A percentile compares a stretch with the other conserved stretches of the same genome.
phyloP scores from a whole-genome alignment of 768 basidiomycete species.

The Chalciporus chontae region DNA sequence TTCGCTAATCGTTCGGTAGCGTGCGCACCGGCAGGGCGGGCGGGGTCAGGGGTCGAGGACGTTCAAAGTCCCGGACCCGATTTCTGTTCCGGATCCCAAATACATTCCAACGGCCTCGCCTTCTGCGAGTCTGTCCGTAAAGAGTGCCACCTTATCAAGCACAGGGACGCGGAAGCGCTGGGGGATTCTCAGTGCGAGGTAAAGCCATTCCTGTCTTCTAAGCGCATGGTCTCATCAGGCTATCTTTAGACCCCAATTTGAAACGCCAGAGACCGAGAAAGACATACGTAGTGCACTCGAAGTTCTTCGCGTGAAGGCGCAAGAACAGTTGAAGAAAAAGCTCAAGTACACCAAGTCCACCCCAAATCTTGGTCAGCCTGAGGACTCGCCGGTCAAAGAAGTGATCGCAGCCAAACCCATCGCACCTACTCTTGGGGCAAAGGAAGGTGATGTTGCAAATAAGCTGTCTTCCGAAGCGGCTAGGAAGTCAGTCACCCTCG shows the following conservation, averaged over 20 bases:
- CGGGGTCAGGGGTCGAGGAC: constrained; percentile 1
- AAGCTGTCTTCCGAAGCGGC: neutral
- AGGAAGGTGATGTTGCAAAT: neutral
- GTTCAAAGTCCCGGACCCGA: constrained; percentile 7
- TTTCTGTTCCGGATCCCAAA: constrained; percentile 11
- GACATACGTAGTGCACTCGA: constrained; percentile 3
- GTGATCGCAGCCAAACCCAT: neutral
- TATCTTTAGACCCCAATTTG: constrained; percentile 12
- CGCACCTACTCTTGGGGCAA: neutral
- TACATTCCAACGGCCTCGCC: neutral
- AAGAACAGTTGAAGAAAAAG: constrained; percentile 18
- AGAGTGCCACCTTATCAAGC: neutral
- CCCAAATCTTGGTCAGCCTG: constrained; percentile 17
- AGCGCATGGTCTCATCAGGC: neutral
- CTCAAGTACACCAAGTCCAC: constrained; percentile 21
- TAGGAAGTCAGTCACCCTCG: neutral
- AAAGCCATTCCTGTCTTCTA: neutral
- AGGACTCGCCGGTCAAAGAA: neutral
- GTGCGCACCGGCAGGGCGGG: constrained; percentile 20
- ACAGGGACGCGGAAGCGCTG: constrained; percentile 7
- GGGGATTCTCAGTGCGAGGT: constrained; percentile 24
- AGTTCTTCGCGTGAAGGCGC: constrained; percentile 11
- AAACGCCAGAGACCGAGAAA: constrained; percentile 6
- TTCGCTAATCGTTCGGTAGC: constrained; percentile 14
- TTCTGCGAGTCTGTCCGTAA: constrained; percentile 3